These are phyloP conservation scores for Psilocybe cubensis DNA, from an alignment of 768 basidiomycete species.

Conservation along the genomic window DNA sequence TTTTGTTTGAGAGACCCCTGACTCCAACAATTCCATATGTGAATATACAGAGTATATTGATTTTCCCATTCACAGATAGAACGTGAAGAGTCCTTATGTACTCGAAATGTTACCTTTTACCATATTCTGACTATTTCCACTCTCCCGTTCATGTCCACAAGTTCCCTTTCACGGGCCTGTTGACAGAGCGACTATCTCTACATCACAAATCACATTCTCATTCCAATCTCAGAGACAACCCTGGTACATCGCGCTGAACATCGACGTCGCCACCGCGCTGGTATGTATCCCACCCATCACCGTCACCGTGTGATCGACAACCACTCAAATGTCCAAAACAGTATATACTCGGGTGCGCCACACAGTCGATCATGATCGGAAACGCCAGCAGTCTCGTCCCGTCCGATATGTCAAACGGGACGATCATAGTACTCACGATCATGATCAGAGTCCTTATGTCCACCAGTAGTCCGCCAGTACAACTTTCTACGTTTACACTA, in stretches of 20 bases:
- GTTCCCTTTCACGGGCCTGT: too few species aligned
- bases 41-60: too few species aligned
- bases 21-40: too few species aligned
- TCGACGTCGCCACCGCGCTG: too few species aligned
- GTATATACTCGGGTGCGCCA: constrained; percentile 4
- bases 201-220: too few species aligned
- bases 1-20: too few species aligned
- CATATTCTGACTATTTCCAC: not conserved
- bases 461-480: too few species aligned
- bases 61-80: not conserved
- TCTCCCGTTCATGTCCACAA: too few species aligned
- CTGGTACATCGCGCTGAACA: too few species aligned
- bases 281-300: not conserved
- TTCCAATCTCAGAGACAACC: not conserved
- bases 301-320: not conserved
- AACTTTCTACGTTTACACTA: too few species aligned
- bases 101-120: not conserved
- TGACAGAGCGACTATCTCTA: too few species aligned
- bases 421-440: constrained; percentile 5
- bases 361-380: constrained; percentile 15
- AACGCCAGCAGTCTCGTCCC: too few species aligned
- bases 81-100: not conserved
- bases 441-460: not conserved
- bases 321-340: not conserved
- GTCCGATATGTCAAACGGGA: not conserved